phyloP scores from a whole-genome alignment of 2,329 filamentous ascomycete genomes.

The Lachnellula willkommii region DNA sequence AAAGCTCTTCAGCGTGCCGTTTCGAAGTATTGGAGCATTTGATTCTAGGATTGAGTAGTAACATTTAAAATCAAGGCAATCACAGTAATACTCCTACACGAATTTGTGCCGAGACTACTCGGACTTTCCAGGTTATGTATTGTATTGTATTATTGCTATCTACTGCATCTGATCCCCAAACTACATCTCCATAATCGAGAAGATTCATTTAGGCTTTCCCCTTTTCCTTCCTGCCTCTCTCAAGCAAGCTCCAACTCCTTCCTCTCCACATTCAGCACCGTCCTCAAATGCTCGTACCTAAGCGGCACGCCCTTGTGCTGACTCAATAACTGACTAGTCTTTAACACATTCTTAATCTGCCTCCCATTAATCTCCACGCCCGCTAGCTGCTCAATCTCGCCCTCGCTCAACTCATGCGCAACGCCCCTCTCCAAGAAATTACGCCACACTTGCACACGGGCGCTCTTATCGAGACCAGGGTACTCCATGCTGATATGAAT shows the following conservation, averaged over 20 bases:
- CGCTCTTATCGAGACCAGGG: conserved; percentile 11
- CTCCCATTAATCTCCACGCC: conserved; percentile 30
- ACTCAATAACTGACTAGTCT: conserved; percentile 28
- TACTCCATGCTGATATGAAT: conserved; percentile 31
- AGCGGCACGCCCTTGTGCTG: conserved; percentile 22
- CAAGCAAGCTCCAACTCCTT: neutral
- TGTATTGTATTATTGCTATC: neutral
- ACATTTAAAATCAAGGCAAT: no score
- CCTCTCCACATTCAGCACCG: neutral
- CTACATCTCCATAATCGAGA: no score
- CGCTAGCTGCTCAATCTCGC: conserved; percentile 16
- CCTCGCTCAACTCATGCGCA: conserved; percentile 17
- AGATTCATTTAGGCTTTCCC: no score
- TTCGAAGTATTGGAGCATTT: no score
- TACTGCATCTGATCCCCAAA: neutral
- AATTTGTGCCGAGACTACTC: no score
- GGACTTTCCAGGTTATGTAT: no score
- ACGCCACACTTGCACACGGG: conserved; percentile 20
- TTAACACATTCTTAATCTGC: conserved; percentile 34
- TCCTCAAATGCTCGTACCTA: conserved; percentile 23
- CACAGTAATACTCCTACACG: no score
- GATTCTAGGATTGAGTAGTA: no score
- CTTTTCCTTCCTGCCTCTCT: no score
- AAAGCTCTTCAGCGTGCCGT: no score
- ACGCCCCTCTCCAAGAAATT: conserved; percentile 16